These are phyloP conservation scores for Rhodofomes roseus DNA, from an alignment of 1,284 basidiomycete species.

Conservation along the genomic window DNA sequence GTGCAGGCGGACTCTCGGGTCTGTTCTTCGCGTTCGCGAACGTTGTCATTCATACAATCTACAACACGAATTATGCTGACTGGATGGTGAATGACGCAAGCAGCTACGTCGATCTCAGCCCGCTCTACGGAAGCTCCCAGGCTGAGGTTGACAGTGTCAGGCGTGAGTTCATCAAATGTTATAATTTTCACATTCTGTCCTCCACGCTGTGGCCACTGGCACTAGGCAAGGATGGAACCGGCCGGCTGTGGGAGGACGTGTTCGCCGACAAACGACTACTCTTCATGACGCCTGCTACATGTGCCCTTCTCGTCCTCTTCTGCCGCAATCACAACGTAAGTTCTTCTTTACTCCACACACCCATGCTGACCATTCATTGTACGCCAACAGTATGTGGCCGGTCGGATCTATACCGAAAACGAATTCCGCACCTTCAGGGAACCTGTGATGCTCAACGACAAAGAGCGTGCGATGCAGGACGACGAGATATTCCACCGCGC, in stretches of 20 bases:
- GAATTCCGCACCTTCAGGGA: conserved; percentile 46
- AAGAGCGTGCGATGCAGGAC: conserved; percentile 45
- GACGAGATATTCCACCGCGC: conserved; percentile 77
- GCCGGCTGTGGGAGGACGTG: conserved; percentile 62
- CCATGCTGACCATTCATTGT: conserved; percentile 4
- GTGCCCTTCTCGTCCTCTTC: conserved; percentile 68
- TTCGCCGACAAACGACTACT: conserved; percentile 69
- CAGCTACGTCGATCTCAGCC: conserved; percentile 76
- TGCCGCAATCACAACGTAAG: conserved; percentile 73
- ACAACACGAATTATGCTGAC: conserved; percentile 56
- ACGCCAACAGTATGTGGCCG: conserved; percentile 56
- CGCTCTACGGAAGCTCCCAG: conserved; percentile 66
- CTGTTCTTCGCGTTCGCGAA: conserved; percentile 79
- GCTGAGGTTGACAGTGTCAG: conserved; percentile 29
- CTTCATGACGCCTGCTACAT: conserved; percentile 71
- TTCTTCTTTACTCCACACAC: neutral
- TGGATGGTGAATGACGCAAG: conserved; percentile 62
- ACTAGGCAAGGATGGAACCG: conserved; percentile 52
- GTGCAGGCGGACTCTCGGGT: conserved; percentile 44
- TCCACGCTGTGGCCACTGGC: neutral
- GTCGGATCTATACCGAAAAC: conserved; percentile 67
- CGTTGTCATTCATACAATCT: conserved; percentile 72
- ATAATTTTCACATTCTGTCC: neutral
- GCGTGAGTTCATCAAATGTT: conserved; percentile 8
- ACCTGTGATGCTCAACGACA: conserved; percentile 29